These are phyloP conservation scores for Ogataea nakhonphanomensis DNA, from an alignment of 805 yeast species.

Conservation along the genomic window DNA sequence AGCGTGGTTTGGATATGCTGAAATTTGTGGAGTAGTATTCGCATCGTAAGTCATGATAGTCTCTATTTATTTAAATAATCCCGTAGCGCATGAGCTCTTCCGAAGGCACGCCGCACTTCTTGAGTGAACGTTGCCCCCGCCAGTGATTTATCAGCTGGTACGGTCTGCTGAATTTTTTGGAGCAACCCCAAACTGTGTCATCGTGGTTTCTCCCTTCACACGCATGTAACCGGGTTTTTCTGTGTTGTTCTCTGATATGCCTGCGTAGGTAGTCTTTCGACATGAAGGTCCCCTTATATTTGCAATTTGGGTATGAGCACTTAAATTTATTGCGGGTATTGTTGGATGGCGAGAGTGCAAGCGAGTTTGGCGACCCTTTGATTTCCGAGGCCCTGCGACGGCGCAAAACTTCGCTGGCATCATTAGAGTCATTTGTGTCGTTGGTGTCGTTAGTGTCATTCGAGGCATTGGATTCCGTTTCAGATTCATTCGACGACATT, in stretches of 20 bases:
- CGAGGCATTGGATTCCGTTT: constrained; percentile 3
- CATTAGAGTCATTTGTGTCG: no score
- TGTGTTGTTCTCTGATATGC: constrained; percentile 32
- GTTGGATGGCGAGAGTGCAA: constrained; percentile 3
- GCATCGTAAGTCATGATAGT: constrained; percentile 1
- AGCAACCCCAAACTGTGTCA: constrained; percentile 32
- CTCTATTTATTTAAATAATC: constrained; percentile 9
- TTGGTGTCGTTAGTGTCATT: no score
- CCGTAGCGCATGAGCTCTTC: constrained; percentile 22
- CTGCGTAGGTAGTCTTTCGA: constrained; percentile 30
- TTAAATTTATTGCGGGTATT: constrained; percentile 12
- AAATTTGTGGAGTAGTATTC: neutral
- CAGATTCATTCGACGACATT: constrained; percentile 7
- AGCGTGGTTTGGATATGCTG: neutral
- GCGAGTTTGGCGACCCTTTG: neutral
- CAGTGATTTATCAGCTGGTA: constrained; percentile 35
- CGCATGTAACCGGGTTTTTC: constrained; percentile 24
- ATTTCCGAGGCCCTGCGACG: neutral
- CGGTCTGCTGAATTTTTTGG: constrained; percentile 32
- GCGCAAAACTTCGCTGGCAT: no score
- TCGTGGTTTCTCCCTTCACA: constrained; percentile 24
- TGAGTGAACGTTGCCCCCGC: constrained; percentile 31
- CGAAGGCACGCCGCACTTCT: constrained; percentile 30
- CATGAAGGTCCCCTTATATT: constrained; percentile 30
- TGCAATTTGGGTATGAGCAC: constrained; percentile 24